These are phyloP conservation scores for Saccharomycopsis oosterbeekiorum DNA, from an alignment of 805 yeast species.

Conservation along the genomic window DNA sequence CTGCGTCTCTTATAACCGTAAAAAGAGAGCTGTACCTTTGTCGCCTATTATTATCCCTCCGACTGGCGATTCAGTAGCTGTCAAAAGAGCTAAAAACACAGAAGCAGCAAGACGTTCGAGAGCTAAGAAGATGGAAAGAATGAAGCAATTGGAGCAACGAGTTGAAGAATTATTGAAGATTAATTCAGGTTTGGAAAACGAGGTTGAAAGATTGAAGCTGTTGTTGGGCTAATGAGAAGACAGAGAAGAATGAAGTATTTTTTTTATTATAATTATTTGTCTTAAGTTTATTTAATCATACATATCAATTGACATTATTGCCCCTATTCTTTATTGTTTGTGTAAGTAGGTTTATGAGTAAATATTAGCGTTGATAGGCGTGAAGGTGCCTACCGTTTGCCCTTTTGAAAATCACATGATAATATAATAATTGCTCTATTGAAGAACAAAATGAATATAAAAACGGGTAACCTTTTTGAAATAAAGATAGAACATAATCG, in stretches of 20 bases:
- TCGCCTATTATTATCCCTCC: constrained; percentile 53
- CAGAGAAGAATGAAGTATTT: neutral
- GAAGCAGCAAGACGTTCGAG: constrained; percentile 95
- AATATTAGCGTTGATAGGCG: too few relatives aligned
- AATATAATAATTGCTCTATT: too few relatives aligned
- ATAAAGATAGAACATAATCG: too few relatives aligned
- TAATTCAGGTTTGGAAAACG: constrained; percentile 52
- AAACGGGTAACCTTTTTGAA: too few relatives aligned
- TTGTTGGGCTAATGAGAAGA: constrained; percentile 29
- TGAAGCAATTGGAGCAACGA: constrained; percentile 69
- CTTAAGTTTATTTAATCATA: too few relatives aligned
- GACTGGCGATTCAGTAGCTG: constrained; percentile 52
- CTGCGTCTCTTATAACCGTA: constrained; percentile 64
- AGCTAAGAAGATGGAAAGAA: constrained; percentile 85
- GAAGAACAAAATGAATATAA: too few relatives aligned
- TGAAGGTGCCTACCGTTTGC: too few relatives aligned
- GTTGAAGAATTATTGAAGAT: constrained; percentile 54
- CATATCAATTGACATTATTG: too few relatives aligned
- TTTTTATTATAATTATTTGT: neutral
- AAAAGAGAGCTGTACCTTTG: constrained; percentile 64
- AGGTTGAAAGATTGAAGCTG: constrained; percentile 50
- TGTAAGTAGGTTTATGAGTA: too few relatives aligned
- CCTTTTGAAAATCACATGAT: too few relatives aligned
- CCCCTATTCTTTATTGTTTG: too few relatives aligned
- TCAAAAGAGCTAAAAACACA: constrained; percentile 90